Evolutionary conservation across 768 basidiomycete genomes (phyloP).

Genomic region (Clitopilus passeckerianus): DNA sequence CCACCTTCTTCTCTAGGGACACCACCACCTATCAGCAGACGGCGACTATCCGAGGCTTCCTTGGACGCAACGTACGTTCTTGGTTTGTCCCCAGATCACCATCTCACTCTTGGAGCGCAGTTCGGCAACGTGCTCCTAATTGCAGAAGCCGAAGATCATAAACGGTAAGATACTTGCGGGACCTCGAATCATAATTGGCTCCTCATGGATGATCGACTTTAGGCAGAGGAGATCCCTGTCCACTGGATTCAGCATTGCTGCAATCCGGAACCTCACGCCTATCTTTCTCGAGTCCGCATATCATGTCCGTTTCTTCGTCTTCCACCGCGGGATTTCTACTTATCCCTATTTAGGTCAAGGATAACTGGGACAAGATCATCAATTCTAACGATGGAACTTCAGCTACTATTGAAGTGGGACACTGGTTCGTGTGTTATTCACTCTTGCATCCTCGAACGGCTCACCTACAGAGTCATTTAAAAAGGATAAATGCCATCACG

Average conservation of each 20-base stretch:
- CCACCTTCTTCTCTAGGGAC: neutral
- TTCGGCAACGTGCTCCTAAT: neutral
- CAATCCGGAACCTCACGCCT: constrained; percentile 37
- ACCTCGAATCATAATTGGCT: too few relatives aligned
- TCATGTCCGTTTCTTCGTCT: constrained; percentile 22
- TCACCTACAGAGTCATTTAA: constrained; percentile 15
- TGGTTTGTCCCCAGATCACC: neutral
- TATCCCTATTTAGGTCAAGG: constrained; percentile 10
- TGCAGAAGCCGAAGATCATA: neutral
- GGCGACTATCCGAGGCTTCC: neutral
- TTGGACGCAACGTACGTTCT: neutral
- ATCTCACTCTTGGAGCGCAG: neutral
- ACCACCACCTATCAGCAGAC: neutral
- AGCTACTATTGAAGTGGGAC: constrained; percentile 23
- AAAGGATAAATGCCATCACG: constrained; percentile 24
- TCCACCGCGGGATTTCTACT: constrained; percentile 19
- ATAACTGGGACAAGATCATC: neutral
- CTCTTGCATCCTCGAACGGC: constrained; percentile 17
- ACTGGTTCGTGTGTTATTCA: neutral
- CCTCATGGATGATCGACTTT: neutral
- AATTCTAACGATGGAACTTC: neutral
- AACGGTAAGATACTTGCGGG: neutral
- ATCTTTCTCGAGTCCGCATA: constrained; percentile 49
- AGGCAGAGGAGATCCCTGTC: constrained; percentile 47
- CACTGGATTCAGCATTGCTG: constrained; percentile 48